Base-by-base conservation (phyloP, 768 basidiomycete species). In the Mycena vitilis region DNA sequence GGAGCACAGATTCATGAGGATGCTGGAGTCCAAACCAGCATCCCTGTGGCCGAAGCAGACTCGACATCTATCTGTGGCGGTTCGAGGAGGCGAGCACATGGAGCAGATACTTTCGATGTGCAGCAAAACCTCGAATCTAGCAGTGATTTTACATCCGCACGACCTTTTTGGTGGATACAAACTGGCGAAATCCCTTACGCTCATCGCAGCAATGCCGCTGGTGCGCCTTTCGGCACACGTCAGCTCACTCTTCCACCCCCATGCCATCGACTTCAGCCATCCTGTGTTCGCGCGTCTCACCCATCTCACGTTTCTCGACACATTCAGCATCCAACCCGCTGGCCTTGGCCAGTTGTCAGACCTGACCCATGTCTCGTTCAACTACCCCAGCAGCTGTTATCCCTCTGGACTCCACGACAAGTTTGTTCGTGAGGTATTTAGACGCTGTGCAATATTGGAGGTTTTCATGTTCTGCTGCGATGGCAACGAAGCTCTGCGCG, bases 301-400 rank as follows among this genome's bases (percentile, higher is more conserved):
- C 9, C 52, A 54, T 54, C 52, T 54, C 18, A 36, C 13, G 7
- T 18, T 54, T 16, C 52, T 54, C 34, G 52, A 54, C 52, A 36
- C 9, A 18, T 6, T 12, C 7, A 10, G 34, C 18, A 15, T 13
- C 52, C 34, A 34, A 9, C 7, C 10, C 10, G 25, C 12, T 5
- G 34, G 52, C 37, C 54, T 55, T 4, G 54, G 54, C 38, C 54
- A 5, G 36, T 15, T 40, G 54, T 37, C 54, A 55, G 22, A n/a
- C n/a, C 34, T 55, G 37, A 55, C 54, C 37, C 37, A 55, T 38
- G 40, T 55, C 22, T 55, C 54, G n/a, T 55, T 55, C 37, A n/a
- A 38, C 54, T 55, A 38, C 54, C 51, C 54, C 36, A 6, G 20
- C 37, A 55, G 54, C 37, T n/a, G n/a, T 3, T 55, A 55, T 55